Evolutionary conservation across 306 rosid species (phyloP), one percentile per base, ranked within the genome.

Genomic region (Rubus parviflorus): DNA sequence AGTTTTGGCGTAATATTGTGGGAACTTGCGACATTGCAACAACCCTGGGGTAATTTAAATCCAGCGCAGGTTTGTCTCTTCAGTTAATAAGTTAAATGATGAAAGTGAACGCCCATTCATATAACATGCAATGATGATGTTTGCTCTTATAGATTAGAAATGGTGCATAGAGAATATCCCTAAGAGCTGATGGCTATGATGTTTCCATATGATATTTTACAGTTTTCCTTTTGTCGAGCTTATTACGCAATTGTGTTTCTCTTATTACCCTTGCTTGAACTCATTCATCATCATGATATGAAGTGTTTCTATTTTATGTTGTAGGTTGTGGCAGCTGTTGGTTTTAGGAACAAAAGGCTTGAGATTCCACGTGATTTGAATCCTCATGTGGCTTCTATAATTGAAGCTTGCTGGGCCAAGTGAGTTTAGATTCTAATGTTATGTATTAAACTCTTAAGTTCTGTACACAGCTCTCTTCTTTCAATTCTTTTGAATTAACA

Each of bases 251-350:
- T 22, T 16, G n/a, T 46, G 73, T 12, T 43, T 68, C n/a, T 68
- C 20, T 12, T 22, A 6, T 38, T 45, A 54, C 76, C 13, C 25
- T 70, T 74, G 30, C 70, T 42, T 66, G 77, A 25, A 74, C 49
- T 49, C 79, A 67, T 78, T 30, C 49, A 30, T 70, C 42, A 78
- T 79, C 60, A 66, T 76, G 30, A 51, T 65, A 17, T 65, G 20
- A 72, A 82, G 17, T 37, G 5, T 74, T 60, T 16, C 45, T 72
- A 43, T 64, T 57, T 67, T 42, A 69, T 75, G 54, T 72, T 75
- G 45, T 76, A 92, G 99, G 99, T 96, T 70, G 94, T 96, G 54
- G 96, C 97, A 75, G 99, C 99, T 77, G 99, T 96, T 87, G 99
- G 92, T 76, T 91, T 96, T 75, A 89, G 89, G 82, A 79, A 89